Conservation (phyloP, 495 filamentous ascomycete species). For the Penicillium daleae region DNA sequence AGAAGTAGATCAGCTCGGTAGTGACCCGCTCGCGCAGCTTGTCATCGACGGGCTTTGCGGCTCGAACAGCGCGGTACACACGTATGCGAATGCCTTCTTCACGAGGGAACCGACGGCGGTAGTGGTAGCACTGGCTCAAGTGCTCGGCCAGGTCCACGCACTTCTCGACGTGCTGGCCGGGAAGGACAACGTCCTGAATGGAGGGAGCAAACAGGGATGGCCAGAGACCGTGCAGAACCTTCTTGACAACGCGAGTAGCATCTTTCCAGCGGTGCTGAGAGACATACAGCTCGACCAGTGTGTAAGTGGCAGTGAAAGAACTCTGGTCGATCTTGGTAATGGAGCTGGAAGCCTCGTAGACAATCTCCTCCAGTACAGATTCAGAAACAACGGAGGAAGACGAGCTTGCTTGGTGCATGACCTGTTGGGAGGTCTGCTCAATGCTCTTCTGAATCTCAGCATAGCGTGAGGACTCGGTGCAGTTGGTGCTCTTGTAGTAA, state of each 20-base stretch:
- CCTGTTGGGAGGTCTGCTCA: conserved; percentile 26
- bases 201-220: conserved; percentile 39
- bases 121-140: conserved; percentile 40
- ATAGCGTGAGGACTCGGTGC: conserved; percentile 32
- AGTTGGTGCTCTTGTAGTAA: conserved; percentile 34
- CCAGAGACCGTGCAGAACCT: conserved; percentile 39
- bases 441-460: conserved; percentile 38
- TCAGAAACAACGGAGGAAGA: conserved; percentile 34
- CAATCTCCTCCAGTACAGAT: conserved; percentile 37
- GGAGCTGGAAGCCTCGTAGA: conserved; percentile 36
- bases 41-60: conserved; percentile 34
- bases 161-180: conserved; percentile 30
- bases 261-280: conserved; percentile 45
- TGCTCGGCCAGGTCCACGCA: conserved; percentile 36
- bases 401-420: conserved; percentile 32
- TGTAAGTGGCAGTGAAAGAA: conserved; percentile 34
- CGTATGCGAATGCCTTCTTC: conserved; percentile 42
- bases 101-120: conserved; percentile 36
- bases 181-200: conserved; percentile 38
- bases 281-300: conserved; percentile 35
- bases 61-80: conserved; percentile 38
- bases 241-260: conserved; percentile 40
- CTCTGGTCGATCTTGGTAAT: conserved; percentile 31
- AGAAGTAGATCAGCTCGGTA: conserved; percentile 32
- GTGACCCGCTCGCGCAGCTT: conserved; percentile 36